Evolutionary conservation across 257 asterid species (phyloP).

Genomic region (Datura wrightii): DNA sequence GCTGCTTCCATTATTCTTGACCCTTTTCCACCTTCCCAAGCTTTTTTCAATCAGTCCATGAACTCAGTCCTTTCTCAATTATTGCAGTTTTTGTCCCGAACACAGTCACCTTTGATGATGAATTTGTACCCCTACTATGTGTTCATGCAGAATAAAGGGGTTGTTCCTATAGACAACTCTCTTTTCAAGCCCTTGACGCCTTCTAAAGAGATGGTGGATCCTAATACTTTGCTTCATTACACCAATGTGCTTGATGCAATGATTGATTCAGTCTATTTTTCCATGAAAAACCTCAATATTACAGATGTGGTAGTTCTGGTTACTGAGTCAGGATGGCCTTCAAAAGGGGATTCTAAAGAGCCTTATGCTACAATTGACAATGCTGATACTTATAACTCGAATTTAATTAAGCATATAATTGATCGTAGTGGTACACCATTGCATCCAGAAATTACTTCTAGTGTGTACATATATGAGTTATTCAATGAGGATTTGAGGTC

Average conservation of each 20-base stretch:
- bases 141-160: conserved; percentile 95
- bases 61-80: conserved; percentile 63
- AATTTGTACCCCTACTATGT: conserved; percentile 96
- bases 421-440: conserved; percentile 85
- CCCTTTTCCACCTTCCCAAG: conserved; percentile 96
- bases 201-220: conserved; percentile 93
- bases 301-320: conserved; percentile 81
- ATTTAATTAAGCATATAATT: conserved; percentile 78
- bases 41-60: conserved; percentile 82
- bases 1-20: conserved; percentile 82
- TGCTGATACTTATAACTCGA: conserved; percentile 85
- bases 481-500: conserved; percentile 94
- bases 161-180: conserved; percentile 83
- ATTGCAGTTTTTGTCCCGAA: conserved; percentile 72
- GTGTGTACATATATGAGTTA: conserved; percentile 83
- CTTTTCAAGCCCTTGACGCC: conserved; percentile 96
- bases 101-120: conserved; percentile 97
- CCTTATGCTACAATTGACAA: conserved; percentile 87
- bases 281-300: conserved; percentile 84
- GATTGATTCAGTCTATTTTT: conserved; percentile 91
- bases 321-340: conserved; percentile 96
- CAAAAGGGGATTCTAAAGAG: conserved; percentile 89
- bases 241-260: conserved; percentile 92
- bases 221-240: conserved; percentile 89
- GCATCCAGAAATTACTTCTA: conserved; percentile 88